Base-by-base conservation (phyloP, 208 protist genomes). In the Balamuthia mandrillaris region DNA sequence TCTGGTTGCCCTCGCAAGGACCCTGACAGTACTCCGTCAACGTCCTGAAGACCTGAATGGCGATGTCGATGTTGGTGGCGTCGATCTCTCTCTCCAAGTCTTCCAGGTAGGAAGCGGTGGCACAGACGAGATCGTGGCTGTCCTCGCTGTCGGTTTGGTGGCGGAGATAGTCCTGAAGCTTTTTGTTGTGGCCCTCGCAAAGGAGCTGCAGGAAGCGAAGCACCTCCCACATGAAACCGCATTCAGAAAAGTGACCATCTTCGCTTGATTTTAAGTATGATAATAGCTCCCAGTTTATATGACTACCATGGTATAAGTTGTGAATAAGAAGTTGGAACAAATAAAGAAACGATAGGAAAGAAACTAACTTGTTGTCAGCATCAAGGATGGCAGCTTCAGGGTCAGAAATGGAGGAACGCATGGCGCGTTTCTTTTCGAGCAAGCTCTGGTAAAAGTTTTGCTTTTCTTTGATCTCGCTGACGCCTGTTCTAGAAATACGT, bases 201-300 rank as follows among this genome's bases (percentile, higher is more conserved):
- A 82, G 51, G 7, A 82, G 74, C 74, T 82, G 74, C 24, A 82
- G 49, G 51, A 82, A 82, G 9, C 74, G 74, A 7, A 82, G 54
- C 18, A 63, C 63, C 49, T 82, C 45, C 10, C 44, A 29, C 21
- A 82, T 82, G 74, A 82, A 82, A 12, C 74, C 74, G 9, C 51
- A 65, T 24, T 82, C 74, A 9, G 44, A 33, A 29, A 42, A 82
- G 18, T n/a, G 27, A 24, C 68, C n/a, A n/a, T n/a, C 68, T 33
- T 78, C 68, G 29, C 42, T 78, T 24, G 49, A 45, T 29, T 54
- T 24, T 14, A 78, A n/a, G n/a, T n/a, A n/a, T n/a, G n/a, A n/a
- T n/a, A n/a, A n/a, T n/a, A n/a, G n/a, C n/a, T n/a, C n/a, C n/a
- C n/a, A n/a, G n/a, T n/a, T n/a, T n/a, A n/a, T n/a, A n/a, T n/a